Base-by-base conservation (phyloP, 2,329 filamentous ascomycete species). In the Arachnopeziza araneosa region DNA sequence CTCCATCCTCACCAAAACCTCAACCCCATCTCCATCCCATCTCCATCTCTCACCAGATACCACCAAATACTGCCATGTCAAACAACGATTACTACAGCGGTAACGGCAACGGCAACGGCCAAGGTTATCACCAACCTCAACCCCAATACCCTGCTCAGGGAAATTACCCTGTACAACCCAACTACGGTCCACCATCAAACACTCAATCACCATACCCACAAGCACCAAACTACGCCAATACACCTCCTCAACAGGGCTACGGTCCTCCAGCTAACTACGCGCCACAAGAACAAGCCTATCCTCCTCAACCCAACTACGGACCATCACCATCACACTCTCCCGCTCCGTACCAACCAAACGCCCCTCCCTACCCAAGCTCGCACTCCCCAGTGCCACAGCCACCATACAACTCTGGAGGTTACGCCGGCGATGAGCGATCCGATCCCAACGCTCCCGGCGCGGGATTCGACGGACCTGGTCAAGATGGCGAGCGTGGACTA, bases 401-500 rank as follows among this genome's bases (percentile, higher is more conserved):
- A 14, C 52, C 32, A 8, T 63, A 63, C 19, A 49, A 30, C 2
- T 62, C 65, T 30, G 57, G 44, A 32, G 62, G 64, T n/a, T 59
- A 65, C 57, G 61, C 26, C 4, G 26, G 60, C 17, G 24, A 23
- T 26, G 56, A 59, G 24, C 55, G 56, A 26, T 54, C 56, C 26
- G 57, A 56, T 56, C 56, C 63, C 17, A 44, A 54, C 22, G 26
- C 26, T 3, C 36, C 36, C 54, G 60, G 64, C 58, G 52, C 65
- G 14, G 65, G 59, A 12, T 63, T 62, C 32, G 61, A 56, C 26
- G 64, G 57, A 6, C 61, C 64, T 6, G 68, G 63, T 17, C 64
- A 64, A 32, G 75, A 56, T 23, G 66, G 63, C 22, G 83, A 86
- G 58, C 76, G 79, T 52, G 83, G 83, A 9, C 75, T 86, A 14